phyloP scores from a whole-genome alignment of 2,329 filamentous ascomycete species.

The Leptographium lundbergii region DNA sequence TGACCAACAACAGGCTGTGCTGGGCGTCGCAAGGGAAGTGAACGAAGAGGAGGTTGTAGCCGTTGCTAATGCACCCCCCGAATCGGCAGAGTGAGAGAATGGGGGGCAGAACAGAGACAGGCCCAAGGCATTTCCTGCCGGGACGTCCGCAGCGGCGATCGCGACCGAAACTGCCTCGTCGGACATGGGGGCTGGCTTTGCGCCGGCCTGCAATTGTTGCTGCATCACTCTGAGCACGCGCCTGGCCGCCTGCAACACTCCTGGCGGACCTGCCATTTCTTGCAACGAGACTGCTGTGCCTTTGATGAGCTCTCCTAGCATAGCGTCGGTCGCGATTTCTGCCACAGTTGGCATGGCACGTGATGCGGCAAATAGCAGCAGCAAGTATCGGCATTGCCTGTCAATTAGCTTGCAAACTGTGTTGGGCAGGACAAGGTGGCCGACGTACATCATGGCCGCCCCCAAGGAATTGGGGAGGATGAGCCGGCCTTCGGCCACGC shows the following conservation, averaged over 20 bases:
- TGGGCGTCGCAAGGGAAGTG: conserved; percentile 4
- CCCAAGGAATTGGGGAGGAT: conserved; percentile 11
- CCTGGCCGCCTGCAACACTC: conserved; percentile 6
- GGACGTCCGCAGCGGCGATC: neutral
- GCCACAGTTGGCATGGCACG: conserved; percentile 1
- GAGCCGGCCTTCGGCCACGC: neutral
- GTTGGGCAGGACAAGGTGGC: neutral
- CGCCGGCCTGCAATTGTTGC: neutral
- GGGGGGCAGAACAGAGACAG: conserved; percentile 6
- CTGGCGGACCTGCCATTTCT: conserved; percentile 1
- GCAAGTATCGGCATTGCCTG: conserved; percentile 12
- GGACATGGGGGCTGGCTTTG: neutral
- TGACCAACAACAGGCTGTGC: conserved; percentile 2
- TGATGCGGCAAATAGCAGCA: conserved; percentile 9
- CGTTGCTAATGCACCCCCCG: conserved; percentile 1
- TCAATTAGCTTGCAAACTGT: neutral
- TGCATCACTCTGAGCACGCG: conserved; percentile 2
- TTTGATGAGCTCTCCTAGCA: conserved; percentile 5
- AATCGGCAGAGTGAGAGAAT: neutral
- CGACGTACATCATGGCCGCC: conserved; percentile 7
- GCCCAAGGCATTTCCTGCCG: neutral
- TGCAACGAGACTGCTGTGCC: conserved; percentile 3
- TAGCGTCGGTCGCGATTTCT: neutral
- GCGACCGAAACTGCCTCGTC: neutral
- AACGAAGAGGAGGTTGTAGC: conserved; percentile 6